Evolutionary conservation across 257 asterid genomes (phyloP).

Genomic region (Solanum etuberosum): DNA sequence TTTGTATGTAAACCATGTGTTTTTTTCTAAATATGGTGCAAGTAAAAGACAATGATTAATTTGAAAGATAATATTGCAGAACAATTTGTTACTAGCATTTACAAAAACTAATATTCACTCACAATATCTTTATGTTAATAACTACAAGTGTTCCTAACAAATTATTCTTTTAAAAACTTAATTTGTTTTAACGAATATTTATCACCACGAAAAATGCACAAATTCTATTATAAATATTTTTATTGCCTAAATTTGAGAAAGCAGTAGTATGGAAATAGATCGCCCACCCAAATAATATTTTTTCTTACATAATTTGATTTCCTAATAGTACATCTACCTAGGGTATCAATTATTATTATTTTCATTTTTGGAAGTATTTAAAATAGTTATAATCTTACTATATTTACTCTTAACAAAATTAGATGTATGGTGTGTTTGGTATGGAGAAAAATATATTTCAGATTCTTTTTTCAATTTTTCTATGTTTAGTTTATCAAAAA

Average conservation of each 20-base stretch:
- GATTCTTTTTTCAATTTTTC: too few relatives aligned
- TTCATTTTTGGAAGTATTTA: too few relatives aligned
- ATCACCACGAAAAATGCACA: neutral
- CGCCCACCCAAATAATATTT: neutral
- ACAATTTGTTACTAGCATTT: too few relatives aligned
- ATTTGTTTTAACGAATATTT: neutral
- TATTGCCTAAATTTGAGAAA: neutral
- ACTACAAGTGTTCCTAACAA: neutral
- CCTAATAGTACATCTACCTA: too few relatives aligned
- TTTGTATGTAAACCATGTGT: neutral
- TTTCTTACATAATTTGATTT: too few relatives aligned
- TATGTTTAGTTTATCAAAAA: too few relatives aligned
- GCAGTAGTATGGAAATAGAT: neutral
- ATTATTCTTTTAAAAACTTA: neutral
- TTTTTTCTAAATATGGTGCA: neutral
- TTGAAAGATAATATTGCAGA: too few relatives aligned
- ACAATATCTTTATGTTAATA: neutral
- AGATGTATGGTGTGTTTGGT: too few relatives aligned
- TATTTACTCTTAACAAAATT: too few relatives aligned
- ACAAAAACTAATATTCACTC: neutral
- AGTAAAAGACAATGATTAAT: neutral
- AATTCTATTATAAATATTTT: neutral
- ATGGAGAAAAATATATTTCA: too few relatives aligned
- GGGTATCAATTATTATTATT: too few relatives aligned
- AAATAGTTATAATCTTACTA: too few relatives aligned